Base-by-base conservation (phyloP, 306 rosid genomes). In the Boehmeria nivea region DNA sequence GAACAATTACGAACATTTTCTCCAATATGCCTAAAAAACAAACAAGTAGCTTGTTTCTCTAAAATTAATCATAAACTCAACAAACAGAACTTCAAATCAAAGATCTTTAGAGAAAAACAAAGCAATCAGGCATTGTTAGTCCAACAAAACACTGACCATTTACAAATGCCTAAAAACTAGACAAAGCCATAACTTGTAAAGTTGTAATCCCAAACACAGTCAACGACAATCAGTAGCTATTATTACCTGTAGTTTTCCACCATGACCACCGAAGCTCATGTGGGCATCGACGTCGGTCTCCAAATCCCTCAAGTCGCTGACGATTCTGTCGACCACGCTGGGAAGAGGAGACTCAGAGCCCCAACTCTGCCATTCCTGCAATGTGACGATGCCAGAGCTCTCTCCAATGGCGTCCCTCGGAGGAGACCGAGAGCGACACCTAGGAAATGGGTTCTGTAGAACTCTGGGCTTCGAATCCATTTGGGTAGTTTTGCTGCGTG, bases 321-420 rank as follows among this genome's bases (percentile, higher is more conserved):
- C 75, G 46, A 90, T 84, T 65, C 81, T 75, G 9, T 71, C 25
- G 38, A 86, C 88, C 81, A 72, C 54, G 48, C 74, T 14, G 21
- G 94, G 97, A 2, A 90, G 0, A 0, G 94, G 94, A 33, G 95
- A 82, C 6, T 58, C 64, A 71, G 86, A 81, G 56, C 98, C 98
- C 95, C 94, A 90, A 14, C 66, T 81, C 71, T 80, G 86, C 95
- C 98, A 90, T 59, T 90, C 98, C 83, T 80, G 83, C 71, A 82
- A 70, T 12, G 94, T 67, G 61, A 89, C 53, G 58, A 86, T 44
- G 19, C 61, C n/a, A 3, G n/a, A 17, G 22, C 43, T 72, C 43
- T 64, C 78, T 53, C 59, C 78, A 39, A 22, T 43, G 21, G 33
- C 37, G 34, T 72, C 76, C 47, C 53, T 51, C 6, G 72, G 49